phyloP scores from a whole-genome alignment of 257 asterid species.

The Orobanche coerulescens region DNA sequence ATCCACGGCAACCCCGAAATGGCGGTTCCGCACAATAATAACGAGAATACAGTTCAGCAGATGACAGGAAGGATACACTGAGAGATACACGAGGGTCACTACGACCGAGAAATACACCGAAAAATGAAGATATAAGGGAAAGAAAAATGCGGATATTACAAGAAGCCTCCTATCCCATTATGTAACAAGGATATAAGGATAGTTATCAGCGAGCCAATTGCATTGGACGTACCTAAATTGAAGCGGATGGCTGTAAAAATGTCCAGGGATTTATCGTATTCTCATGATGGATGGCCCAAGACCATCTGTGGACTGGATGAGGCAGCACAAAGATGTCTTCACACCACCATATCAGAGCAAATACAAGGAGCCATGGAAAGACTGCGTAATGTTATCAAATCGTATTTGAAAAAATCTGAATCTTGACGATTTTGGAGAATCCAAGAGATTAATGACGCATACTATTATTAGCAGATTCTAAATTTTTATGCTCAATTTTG shows the following conservation, averaged over 20 bases:
- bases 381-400: slow-evolving; percentile 35
- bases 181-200: slow-evolving; percentile 52
- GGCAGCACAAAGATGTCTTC: slow-evolving; percentile 75
- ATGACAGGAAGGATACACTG: no score
- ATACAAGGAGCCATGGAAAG: slow-evolving; percentile 57
- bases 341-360: slow-evolving; percentile 56
- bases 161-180: no score
- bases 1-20: no score
- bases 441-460: background rate
- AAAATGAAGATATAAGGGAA: no score
- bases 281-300: slow-evolving; percentile 50
- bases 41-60: no score
- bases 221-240: slow-evolving; percentile 59
- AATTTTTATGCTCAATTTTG: background rate
- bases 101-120: no score
- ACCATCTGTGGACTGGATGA: slow-evolving; percentile 54
- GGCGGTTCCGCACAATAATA: no score
- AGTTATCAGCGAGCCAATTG: slow-evolving; percentile 71
- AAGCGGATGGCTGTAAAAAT: slow-evolving; percentile 47
- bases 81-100: no score
- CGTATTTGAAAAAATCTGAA: slow-evolving; percentile 24
- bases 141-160: no score
- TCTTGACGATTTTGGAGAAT: background rate
- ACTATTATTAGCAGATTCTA: background rate
- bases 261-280: slow-evolving; percentile 37